Evolutionary conservation across 208 protist species (phyloP), one percentile per base, ranked within the genome.

Genomic region (Crithidia bombi): DNA sequence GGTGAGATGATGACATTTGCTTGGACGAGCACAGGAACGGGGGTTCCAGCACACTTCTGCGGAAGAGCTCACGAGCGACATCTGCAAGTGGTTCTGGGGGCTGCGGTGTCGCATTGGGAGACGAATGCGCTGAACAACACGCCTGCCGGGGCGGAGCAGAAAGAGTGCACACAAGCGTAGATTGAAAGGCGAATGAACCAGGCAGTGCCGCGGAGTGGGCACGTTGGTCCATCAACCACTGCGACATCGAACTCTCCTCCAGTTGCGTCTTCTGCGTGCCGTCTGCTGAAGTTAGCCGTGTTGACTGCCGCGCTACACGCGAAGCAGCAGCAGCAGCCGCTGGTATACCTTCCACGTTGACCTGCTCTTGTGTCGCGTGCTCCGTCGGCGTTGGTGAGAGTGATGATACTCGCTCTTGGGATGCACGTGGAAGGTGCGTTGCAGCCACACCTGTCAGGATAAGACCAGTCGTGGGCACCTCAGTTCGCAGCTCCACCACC

Each of bases 401-500:
- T 43, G 44, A 7, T 23, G 44, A 23, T 19, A 49, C n/a, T n/a
- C n/a, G n/a, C n/a, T n/a, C n/a, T n/a, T n/a, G n/a, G n/a, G n/a
- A n/a, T n/a, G n/a, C n/a, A n/a, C n/a, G n/a, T n/a, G n/a, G n/a
- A n/a, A n/a, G n/a, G n/a, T n/a, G 19, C 19, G 7, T 21, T 7
- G 7, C 44, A 23, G 32, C 32, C 30, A 12, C 51, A n/a, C 6
- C 30, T 12, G 51, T 14, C 5, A 46, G 3, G 0, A 65, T 32
- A 21, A 62, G 25, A 14, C 47, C 52, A 5, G 61, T 51, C 12
- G 50, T 28, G 11, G 61, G n/a, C 5, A 47, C 49, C 59, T 75
- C 69, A 11, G 65, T 64, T 28, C 43, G 33, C 65, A 71, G 11
- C 55, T 71, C 65, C 41, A 63, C 39, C 39, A 71, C 23, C 17